Evolutionary conservation across 441 rosid genomes (phyloP).

Genomic region (Euphorbia corollata): DNA sequence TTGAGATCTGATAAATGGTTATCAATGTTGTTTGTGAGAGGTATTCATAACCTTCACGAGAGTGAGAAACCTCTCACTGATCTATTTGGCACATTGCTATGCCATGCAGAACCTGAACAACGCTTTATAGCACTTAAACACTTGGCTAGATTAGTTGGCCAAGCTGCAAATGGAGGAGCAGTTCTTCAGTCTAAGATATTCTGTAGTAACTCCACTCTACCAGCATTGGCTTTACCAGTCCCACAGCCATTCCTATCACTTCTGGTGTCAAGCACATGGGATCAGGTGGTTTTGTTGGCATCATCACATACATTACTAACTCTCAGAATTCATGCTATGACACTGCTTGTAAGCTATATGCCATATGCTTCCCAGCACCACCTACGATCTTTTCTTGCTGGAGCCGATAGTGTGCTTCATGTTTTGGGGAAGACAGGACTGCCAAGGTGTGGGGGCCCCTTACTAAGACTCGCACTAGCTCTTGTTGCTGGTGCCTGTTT

Average conservation of each 20-base stretch:
- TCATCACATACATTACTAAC: constrained; percentile 51
- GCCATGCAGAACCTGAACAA: constrained; percentile 82
- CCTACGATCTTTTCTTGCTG: constrained; percentile 60
- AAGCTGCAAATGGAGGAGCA: constrained; percentile 37
- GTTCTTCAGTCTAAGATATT: constrained; percentile 28
- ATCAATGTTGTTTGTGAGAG: constrained; percentile 39
- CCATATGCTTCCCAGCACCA: constrained; percentile 52
- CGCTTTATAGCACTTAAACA: constrained; percentile 57
- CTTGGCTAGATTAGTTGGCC: constrained; percentile 59
- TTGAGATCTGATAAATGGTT: constrained; percentile 69
- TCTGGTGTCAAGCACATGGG: constrained; percentile 72
- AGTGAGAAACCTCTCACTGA: constrained; percentile 45
- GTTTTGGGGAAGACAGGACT: constrained; percentile 41
- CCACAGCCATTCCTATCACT: constrained; percentile 43
- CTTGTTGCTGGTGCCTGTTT: constrained; percentile 67
- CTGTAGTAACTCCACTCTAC: constrained; percentile 30
- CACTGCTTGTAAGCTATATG: constrained; percentile 56
- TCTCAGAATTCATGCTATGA: constrained; percentile 55
- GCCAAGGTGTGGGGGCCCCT: constrained; percentile 56
- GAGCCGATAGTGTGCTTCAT: constrained; percentile 54
- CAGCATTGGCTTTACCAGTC: constrained; percentile 30
- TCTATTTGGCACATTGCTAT: constrained; percentile 47
- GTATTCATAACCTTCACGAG: constrained; percentile 40
- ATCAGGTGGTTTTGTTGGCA: constrained; percentile 54
- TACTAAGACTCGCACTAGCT: constrained; percentile 61